These are phyloP conservation scores for Seiridium unicorne DNA, from an alignment of 2,329 filamentous ascomycete genomes.

Conservation along the genomic window DNA sequence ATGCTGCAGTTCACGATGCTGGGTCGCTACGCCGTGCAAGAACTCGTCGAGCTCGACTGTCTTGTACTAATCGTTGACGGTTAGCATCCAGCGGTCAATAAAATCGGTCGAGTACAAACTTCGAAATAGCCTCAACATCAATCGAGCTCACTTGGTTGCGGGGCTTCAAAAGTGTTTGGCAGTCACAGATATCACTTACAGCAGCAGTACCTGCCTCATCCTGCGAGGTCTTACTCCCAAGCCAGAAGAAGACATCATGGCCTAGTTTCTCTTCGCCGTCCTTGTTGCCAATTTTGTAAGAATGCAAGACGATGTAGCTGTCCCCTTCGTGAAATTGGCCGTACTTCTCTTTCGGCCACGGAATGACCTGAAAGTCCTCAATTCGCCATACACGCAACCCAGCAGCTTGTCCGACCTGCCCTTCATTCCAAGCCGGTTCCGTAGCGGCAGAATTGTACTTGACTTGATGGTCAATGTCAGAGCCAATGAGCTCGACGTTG, in stretches of 20 bases:
- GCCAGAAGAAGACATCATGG: slow-evolving; percentile 71
- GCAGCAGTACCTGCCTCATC: slow-evolving; percentile 69
- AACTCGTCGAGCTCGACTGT: slow-evolving; percentile 70
- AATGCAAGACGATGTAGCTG: slow-evolving; percentile 65
- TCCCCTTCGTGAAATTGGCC: slow-evolving; percentile 67
- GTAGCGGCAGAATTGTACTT: slow-evolving; percentile 65
- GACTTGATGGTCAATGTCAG: slow-evolving; percentile 63
- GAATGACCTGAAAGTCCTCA: slow-evolving; percentile 63
- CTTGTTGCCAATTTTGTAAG: slow-evolving; percentile 49
- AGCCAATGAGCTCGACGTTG: slow-evolving; percentile 65
- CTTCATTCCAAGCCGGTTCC: slow-evolving; percentile 67
- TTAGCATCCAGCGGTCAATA: not conserved
- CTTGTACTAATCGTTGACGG: slow-evolving; percentile 49
- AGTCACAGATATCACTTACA: not conserved
- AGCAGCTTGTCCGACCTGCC: slow-evolving; percentile 46
- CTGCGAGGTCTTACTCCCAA: slow-evolving; percentile 63
- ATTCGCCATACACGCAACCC: slow-evolving; percentile 66
- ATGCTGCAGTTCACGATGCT: slow-evolving; percentile 63
- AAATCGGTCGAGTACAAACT: not conserved
- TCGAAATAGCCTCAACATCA: too few species aligned
- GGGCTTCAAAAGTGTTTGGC: too few species aligned
- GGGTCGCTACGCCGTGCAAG: slow-evolving; percentile 57
- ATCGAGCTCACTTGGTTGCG: too few species aligned
- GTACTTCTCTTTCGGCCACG: slow-evolving; percentile 55
- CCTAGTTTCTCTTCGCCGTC: slow-evolving; percentile 43